A percentile compares a stretch with the other conserved stretches of the same genome.
Evolutionary conservation across 208 protist genomes (phyloP).

Genomic region (Herpetomonas samuelpessoai): DNA sequence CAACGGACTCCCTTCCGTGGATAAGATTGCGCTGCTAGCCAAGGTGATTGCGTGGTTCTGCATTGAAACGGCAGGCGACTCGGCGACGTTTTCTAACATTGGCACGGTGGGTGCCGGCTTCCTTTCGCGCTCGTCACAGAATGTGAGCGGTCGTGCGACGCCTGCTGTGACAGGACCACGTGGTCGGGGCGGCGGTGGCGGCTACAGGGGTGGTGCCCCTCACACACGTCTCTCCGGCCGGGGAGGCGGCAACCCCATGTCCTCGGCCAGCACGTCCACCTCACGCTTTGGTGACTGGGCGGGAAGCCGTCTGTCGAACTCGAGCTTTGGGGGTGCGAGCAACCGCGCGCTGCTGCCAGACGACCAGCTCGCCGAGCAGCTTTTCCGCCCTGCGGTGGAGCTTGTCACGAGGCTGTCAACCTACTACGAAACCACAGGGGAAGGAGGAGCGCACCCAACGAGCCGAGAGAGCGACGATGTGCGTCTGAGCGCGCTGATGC

Average conservation of each 20-base stretch:
- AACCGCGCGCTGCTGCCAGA: conserved; percentile 12
- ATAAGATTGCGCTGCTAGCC: conserved; percentile 14
- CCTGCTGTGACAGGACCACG: not conserved
- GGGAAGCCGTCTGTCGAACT: conserved; percentile 34
- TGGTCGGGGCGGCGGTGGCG: no score
- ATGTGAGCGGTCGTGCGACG: conserved; percentile 7
- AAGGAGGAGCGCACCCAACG: no score
- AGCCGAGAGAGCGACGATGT: conserved; percentile 13
- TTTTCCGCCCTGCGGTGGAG: conserved; percentile 37
- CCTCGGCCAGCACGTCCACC: not conserved
- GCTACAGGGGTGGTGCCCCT: no score
- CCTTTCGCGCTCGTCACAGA: conserved; percentile 7
- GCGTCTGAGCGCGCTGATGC: conserved; percentile 37
- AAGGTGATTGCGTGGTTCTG: conserved; percentile 55
- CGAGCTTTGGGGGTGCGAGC: conserved; percentile 6
- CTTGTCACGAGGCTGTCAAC: conserved; percentile 28
- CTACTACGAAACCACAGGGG: conserved; percentile 1
- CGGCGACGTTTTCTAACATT: conserved; percentile 11
- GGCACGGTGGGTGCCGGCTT: conserved; percentile 17
- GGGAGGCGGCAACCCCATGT: not conserved
- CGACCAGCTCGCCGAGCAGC: conserved; percentile 35
- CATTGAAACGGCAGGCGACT: conserved; percentile 31
- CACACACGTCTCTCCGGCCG: not conserved
- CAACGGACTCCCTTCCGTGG: not conserved
- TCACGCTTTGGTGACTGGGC: conserved; percentile 22